phyloP scores from a whole-genome alignment of 495 filamentous ascomycete species.

The Coniosporium apollinis region DNA sequence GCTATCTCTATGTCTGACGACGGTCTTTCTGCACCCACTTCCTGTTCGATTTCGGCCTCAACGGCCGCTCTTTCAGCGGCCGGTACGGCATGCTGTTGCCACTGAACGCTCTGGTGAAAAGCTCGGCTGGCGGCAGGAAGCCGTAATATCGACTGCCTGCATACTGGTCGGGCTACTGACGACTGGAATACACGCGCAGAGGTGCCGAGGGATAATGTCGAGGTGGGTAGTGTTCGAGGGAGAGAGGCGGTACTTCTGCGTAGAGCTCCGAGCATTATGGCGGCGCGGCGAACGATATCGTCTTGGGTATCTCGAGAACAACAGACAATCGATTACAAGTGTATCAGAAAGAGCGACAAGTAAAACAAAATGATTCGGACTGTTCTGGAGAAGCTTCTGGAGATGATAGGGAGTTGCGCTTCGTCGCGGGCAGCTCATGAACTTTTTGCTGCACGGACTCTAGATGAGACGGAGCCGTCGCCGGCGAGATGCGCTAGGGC shows the following conservation, averaged over 20 bases:
- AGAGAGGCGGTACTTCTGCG: constrained; percentile 21
- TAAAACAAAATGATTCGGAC: too few species aligned
- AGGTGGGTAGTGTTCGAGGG: constrained; percentile 12
- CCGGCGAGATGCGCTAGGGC: too few species aligned
- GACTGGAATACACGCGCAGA: not conserved
- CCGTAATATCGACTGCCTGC: not conserved
- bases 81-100: constrained; percentile 9
- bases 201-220: not conserved
- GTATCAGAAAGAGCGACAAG: too few species aligned
- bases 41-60: constrained; percentile 4
- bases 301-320: too few species aligned
- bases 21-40: not conserved
- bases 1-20: constrained; percentile 4
- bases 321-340: too few species aligned
- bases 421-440: too few species aligned
- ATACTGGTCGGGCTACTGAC: not conserved
- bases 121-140: not conserved
- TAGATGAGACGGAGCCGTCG: too few species aligned
- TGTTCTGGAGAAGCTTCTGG: too few species aligned
- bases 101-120: constrained; percentile 9
- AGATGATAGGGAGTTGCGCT: too few species aligned
- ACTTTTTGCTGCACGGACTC: too few species aligned
- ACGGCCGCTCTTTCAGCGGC: not conserved
- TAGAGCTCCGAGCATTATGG: constrained; percentile 17
- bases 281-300: too few species aligned